Percentiles rank a stretch among this genome's conserved stretches.
phyloP scores from a whole-genome alignment of 495 filamentous ascomycete genomes.

The Hypoxylon crocopeplum region DNA sequence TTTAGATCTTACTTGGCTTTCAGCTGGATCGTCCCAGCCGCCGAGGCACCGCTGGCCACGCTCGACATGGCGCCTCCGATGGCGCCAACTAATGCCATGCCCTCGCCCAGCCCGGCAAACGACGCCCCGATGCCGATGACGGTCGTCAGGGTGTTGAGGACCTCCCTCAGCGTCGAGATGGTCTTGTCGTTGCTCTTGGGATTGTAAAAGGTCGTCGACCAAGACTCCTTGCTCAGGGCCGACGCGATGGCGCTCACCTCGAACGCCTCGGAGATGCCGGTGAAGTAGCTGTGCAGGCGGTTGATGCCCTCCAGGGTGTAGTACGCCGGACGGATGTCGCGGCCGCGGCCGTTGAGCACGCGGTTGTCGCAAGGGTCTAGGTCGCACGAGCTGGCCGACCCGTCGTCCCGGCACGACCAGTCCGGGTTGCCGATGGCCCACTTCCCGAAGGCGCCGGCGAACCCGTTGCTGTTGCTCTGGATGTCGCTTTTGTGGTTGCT shows the following conservation, averaged over 20 bases:
- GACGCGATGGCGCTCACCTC: slow-evolving; percentile 12
- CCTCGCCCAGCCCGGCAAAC: slow-evolving; percentile 6
- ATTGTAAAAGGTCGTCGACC: slow-evolving; percentile 9
- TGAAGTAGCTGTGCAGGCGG: slow-evolving; percentile 12
- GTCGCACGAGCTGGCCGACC: slow-evolving; percentile 2
- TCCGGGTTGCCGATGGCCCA: slow-evolving; percentile 14
- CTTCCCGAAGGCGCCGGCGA: slow-evolving; percentile 9
- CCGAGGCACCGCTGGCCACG: slow-evolving; percentile 5
- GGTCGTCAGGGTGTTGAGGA: slow-evolving; percentile 5
- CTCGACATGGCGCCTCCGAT: slow-evolving; percentile 7
- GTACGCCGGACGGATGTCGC: slow-evolving; percentile 7
- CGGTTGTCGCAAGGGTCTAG: slow-evolving; percentile 10
- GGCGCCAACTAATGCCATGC: background rate
- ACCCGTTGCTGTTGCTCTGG: background rate
- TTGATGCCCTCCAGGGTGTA: slow-evolving; percentile 1
- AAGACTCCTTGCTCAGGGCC: slow-evolving; percentile 5
- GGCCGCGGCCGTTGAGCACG: slow-evolving; percentile 4
- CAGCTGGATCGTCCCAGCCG: slow-evolving; percentile 6
- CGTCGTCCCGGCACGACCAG: slow-evolving; percentile 16
- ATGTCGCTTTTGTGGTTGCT: slow-evolving; percentile 1
- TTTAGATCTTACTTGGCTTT: slow-evolving; percentile 1
- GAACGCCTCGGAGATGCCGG: background rate
- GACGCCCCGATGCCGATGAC: slow-evolving; percentile 7
- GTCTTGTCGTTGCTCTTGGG: slow-evolving; percentile 18
- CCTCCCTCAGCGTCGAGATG: slow-evolving; percentile 11